Evolutionary conservation across 2,329 filamentous ascomycete species (phyloP).

Genomic region (Penicillium sp.): DNA sequence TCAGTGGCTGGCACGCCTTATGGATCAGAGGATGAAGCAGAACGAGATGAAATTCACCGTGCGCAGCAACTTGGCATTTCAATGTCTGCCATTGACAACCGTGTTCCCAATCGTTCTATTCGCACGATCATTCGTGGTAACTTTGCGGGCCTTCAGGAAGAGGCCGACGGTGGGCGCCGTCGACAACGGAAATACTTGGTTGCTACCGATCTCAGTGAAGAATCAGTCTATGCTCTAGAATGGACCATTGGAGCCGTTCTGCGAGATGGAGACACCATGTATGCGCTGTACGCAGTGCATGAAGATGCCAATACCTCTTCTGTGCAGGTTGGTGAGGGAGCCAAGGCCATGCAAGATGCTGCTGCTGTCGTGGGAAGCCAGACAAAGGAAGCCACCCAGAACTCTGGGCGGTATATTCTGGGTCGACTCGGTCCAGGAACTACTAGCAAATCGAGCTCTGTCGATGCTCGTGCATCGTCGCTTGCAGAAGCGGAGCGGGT

Average conservation of each 20-base stretch:
- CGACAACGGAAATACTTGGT: constrained; percentile 87
- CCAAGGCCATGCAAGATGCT: constrained; percentile 73
- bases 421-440: constrained; percentile 38
- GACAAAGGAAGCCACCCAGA: constrained; percentile 57
- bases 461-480: constrained; percentile 52
- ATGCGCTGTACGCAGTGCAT: constrained; percentile 90
- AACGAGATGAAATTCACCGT: constrained; percentile 78
- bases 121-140: constrained; percentile 90
- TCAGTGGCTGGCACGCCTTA: constrained; percentile 60
- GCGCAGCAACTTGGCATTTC: constrained; percentile 82
- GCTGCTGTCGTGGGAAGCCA: constrained; percentile 64
- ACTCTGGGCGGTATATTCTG: constrained; percentile 34
- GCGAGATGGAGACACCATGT: constrained; percentile 87
- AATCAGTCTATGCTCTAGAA: constrained; percentile 91
- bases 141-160: constrained; percentile 68
- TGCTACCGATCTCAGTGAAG: constrained; percentile 91
- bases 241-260: constrained; percentile 97
- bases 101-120: constrained; percentile 76
- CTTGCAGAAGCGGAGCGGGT: constrained; percentile 76
- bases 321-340: constrained; percentile 67
- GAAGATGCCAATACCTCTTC: constrained; percentile 61
- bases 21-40: constrained; percentile 83
- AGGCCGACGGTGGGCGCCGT: constrained; percentile 75
- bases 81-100: constrained; percentile 73
- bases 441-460: constrained; percentile 45